Evolutionary conservation across 345 rosid species (phyloP).

Genomic region (Lepidium didymum): DNA sequence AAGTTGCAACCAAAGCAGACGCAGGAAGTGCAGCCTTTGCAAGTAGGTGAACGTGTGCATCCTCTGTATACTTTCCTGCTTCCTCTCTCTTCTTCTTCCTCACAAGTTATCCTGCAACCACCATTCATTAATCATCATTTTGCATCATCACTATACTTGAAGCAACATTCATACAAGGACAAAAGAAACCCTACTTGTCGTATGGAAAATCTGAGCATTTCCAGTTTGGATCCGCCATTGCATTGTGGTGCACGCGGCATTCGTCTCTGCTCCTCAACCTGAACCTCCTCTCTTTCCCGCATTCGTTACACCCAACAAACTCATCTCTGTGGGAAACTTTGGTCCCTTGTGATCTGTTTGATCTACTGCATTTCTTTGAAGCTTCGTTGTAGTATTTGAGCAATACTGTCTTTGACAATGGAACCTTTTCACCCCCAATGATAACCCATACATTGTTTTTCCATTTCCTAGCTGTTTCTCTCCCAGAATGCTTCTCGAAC

Average conservation of each 20-base stretch:
- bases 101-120: slow-evolving; percentile 62
- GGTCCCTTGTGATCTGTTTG: slow-evolving; percentile 59
- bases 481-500: slow-evolving; percentile 99
- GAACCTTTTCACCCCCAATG: slow-evolving; percentile 81
- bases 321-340: slow-evolving; percentile 86
- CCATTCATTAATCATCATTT: neutral
- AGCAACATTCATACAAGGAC: neutral
- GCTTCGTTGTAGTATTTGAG: slow-evolving; percentile 84
- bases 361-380: slow-evolving; percentile 52
- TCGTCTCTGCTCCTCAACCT: slow-evolving; percentile 88
- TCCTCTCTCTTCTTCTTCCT: slow-evolving; percentile 71
- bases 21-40: slow-evolving; percentile 97
- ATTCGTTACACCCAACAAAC: slow-evolving; percentile 70
- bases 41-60: slow-evolving; percentile 78
- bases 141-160: neutral
- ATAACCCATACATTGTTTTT: slow-evolving; percentile 98
- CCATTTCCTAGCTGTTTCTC: slow-evolving; percentile 99
- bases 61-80: slow-evolving; percentile 95
- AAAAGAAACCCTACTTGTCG: slow-evolving; percentile 63
- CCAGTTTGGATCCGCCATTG: slow-evolving; percentile 80
- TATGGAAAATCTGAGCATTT: slow-evolving; percentile 80
- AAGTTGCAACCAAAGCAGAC: slow-evolving; percentile 96
- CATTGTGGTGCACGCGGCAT: slow-evolving; percentile 86
- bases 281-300: slow-evolving; percentile 89
- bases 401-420: slow-evolving; percentile 81